phyloP scores from a whole-genome alignment of 768 basidiomycete species.

The Leccinellum albellum region DNA sequence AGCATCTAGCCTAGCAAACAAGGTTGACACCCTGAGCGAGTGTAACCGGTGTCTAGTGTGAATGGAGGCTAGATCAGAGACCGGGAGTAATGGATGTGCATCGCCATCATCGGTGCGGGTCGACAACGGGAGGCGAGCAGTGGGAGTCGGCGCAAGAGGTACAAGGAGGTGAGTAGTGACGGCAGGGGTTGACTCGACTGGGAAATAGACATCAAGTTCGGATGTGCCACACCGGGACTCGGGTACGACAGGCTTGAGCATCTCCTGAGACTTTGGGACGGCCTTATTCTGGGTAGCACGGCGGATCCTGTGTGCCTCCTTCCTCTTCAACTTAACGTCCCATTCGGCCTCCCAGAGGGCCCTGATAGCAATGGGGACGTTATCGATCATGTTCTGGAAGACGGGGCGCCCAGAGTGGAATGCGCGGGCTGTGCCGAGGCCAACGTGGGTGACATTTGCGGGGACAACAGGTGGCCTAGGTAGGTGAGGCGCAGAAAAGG shows the following conservation, averaged over 20 bases:
- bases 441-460: slow-evolving; percentile 57
- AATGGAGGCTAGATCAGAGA: slow-evolving; percentile 47
- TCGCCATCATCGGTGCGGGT: slow-evolving; percentile 12
- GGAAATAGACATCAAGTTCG: slow-evolving; percentile 64
- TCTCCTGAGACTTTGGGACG: slow-evolving; percentile 23
- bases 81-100: slow-evolving; percentile 45
- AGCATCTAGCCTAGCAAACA: slow-evolving; percentile 70
- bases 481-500: slow-evolving; percentile 46
- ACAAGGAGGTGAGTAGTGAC: slow-evolving; percentile 69
- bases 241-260: slow-evolving; percentile 18
- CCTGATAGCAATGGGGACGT: slow-evolving; percentile 72
- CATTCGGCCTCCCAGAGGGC: slow-evolving; percentile 74
- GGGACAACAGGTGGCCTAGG: slow-evolving; percentile 54
- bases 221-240: slow-evolving; percentile 24
- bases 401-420: slow-evolving; percentile 72
- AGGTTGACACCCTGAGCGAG: slow-evolving; percentile 56
- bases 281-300: slow-evolving; percentile 21
- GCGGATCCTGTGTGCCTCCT: slow-evolving; percentile 27
- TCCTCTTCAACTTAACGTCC: slow-evolving; percentile 54
- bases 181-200: slow-evolving; percentile 28
- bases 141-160: slow-evolving; percentile 74
- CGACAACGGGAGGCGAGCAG: slow-evolving; percentile 57
- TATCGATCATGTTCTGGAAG: slow-evolving; percentile 76
- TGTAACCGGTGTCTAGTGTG: slow-evolving; percentile 56
- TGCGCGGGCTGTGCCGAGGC: slow-evolving; percentile 70